Conservation (phyloP, 345 rosid species). For the Cochlearia excelsa region DNA sequence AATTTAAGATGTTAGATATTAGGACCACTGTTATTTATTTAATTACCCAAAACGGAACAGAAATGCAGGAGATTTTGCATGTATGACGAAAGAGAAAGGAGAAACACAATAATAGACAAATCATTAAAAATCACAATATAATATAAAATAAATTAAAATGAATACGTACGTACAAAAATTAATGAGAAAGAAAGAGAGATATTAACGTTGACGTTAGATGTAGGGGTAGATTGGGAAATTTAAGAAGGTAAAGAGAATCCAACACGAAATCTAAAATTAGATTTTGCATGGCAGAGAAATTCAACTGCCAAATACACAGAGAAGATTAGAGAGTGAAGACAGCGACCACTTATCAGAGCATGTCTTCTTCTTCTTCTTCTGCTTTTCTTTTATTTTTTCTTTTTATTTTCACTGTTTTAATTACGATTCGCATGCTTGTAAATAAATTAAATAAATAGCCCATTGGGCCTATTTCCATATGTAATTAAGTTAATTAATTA, state of each 20-base stretch:
- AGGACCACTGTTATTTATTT: slow-evolving; percentile 34
- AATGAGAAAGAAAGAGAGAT: slow-evolving; percentile 10
- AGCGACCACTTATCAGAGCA: slow-evolving; percentile 38
- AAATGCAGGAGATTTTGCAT: slow-evolving; percentile 34
- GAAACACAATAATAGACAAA: slow-evolving; percentile 34
- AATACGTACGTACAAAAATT: background rate
- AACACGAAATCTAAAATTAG: slow-evolving; percentile 42
- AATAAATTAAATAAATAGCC: slow-evolving; percentile 22
- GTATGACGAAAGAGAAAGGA: slow-evolving; percentile 34
- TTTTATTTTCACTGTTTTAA: background rate
- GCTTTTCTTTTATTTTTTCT: background rate
- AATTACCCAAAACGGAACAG: slow-evolving; percentile 37
- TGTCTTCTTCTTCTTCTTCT: background rate
- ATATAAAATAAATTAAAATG: background rate
- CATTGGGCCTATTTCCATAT: slow-evolving; percentile 30
- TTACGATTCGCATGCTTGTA: slow-evolving; percentile 31
- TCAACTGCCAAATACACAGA: slow-evolving; percentile 39
- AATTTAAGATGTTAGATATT: slow-evolving; percentile 4
- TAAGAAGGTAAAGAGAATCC: slow-evolving; percentile 29
- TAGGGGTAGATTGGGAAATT: slow-evolving; percentile 30
- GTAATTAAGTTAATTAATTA: background rate
- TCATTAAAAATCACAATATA: slow-evolving; percentile 31
- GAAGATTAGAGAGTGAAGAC: slow-evolving; percentile 36
- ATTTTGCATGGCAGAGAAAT: slow-evolving; percentile 39
- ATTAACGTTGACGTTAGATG: slow-evolving; percentile 34